These are phyloP conservation scores for Haplosporangium sp. DNA, from an alignment of 371 early-diverging fungal genomes.

Conservation along the genomic window DNA sequence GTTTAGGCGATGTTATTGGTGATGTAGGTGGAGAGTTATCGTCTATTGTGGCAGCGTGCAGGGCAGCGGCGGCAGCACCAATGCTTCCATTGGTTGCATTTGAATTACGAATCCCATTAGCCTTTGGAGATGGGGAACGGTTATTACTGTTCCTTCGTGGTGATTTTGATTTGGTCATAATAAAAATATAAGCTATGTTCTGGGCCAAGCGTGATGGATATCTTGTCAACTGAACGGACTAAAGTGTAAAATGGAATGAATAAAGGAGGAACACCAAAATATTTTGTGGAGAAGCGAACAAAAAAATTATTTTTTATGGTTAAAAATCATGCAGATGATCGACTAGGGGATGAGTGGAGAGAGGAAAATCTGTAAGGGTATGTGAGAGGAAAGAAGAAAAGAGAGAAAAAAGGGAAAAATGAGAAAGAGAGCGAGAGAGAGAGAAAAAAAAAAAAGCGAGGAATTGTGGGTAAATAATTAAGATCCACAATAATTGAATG, in stretches of 20 bases:
- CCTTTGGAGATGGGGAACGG: slow-evolving; percentile 7
- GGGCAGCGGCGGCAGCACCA: slow-evolving; percentile 22
- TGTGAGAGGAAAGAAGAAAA: neutral
- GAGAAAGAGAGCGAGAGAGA: slow-evolving; percentile 3
- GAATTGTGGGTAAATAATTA: no score
- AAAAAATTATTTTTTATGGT: neutral
- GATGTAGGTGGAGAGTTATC: slow-evolving; percentile 12
- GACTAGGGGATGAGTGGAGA: neutral
- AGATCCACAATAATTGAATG: no score
- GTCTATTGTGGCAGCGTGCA: slow-evolving; percentile 29
- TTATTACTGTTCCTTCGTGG: slow-evolving; percentile 16
- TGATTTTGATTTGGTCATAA: slow-evolving; percentile 54
- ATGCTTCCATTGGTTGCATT: neutral
- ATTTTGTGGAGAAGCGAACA: neutral
- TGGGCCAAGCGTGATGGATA: neutral
- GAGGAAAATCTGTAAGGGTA: neutral
- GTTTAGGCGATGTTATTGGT: slow-evolving; percentile 8
- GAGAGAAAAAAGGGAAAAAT: neutral
- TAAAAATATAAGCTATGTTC: neutral
- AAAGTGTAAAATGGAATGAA: neutral
- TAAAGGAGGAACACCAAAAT: slow-evolving; percentile 1
- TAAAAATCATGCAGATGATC: neutral
- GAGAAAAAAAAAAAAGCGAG: neutral
- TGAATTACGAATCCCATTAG: neutral
- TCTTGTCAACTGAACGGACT: slow-evolving; percentile 3